Conservation (phyloP, 73 alveolate genomes). For the Symbiodinium pilosum region DNA sequence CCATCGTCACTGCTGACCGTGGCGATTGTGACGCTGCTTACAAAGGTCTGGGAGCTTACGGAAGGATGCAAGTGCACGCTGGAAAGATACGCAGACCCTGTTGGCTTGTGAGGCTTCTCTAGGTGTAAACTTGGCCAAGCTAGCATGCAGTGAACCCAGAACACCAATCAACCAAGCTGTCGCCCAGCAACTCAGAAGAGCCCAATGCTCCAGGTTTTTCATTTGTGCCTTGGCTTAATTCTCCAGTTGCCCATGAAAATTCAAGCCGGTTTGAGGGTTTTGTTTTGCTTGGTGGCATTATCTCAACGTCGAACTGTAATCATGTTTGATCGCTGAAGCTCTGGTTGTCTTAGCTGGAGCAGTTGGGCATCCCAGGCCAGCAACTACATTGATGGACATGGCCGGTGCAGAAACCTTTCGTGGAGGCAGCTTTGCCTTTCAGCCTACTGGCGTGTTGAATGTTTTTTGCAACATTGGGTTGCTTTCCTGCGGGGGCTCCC, state of each 20-base stretch:
- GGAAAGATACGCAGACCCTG: no score
- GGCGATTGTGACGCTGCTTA: background rate
- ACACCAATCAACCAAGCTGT: no score
- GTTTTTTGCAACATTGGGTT: no score
- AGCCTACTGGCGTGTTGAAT: no score
- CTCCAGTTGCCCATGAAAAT: no score
- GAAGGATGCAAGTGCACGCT: no score
- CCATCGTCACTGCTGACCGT: background rate
- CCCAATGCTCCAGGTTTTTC: background rate
- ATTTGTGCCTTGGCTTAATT: background rate
- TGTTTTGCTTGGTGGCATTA: background rate
- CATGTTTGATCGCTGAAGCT: background rate
- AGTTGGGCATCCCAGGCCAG: slow-evolving; percentile 25
- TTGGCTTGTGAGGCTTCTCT: no score
- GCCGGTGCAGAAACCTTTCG: slow-evolving; percentile 26
- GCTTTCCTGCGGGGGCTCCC: no score
- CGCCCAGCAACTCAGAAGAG: no score
- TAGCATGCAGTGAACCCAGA: no score
- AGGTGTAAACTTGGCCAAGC: no score
- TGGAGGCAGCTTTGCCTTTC: slow-evolving; percentile 17
- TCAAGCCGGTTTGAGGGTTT: no score
- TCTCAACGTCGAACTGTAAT: background rate
- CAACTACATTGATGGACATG: background rate
- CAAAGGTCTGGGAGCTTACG: background rate
- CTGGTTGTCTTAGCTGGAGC: background rate